Evolutionary conservation across 345 rosid genomes (phyloP).

Genomic region (Moricandia arvensis): DNA sequence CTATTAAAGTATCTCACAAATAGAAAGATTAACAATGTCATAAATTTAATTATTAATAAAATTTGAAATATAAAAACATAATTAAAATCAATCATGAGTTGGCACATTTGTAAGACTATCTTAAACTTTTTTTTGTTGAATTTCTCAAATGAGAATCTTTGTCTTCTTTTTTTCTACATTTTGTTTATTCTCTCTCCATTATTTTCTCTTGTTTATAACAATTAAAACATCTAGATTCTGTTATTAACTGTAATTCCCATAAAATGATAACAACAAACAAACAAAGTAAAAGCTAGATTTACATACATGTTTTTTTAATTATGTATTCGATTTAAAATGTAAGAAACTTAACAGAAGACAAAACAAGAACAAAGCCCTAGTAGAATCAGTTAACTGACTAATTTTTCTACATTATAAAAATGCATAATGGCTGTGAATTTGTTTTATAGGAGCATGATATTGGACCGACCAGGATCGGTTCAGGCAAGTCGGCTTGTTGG

Average conservation of each 20-base stretch:
- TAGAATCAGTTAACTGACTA: slow-evolving; percentile 10
- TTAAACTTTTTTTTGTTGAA: too few relatives aligned
- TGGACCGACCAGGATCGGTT: slow-evolving; percentile 32
- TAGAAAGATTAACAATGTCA: too few relatives aligned
- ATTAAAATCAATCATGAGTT: too few relatives aligned
- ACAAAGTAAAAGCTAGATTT: slow-evolving; percentile 8
- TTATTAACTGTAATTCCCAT: slow-evolving; percentile 21
- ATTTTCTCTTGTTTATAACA: too few relatives aligned
- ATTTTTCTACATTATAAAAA: slow-evolving; percentile 21
- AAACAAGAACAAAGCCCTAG: slow-evolving; percentile 12
- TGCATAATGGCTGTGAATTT: slow-evolving; percentile 3
- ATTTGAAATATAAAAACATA: too few relatives aligned
- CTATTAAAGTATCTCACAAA: too few relatives aligned
- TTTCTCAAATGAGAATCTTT: too few relatives aligned
- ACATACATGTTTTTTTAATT: background rate
- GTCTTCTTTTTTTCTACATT: too few relatives aligned
- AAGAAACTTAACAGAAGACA: background rate
- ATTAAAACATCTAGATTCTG: slow-evolving; percentile 1
- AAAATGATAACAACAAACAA: background rate
- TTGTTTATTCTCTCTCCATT: background rate
- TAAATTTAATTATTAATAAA: too few relatives aligned
- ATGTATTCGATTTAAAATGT: background rate
- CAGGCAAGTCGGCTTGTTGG: slow-evolving; percentile 41
- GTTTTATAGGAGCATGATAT: slow-evolving; percentile 15
- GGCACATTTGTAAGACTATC: too few relatives aligned